phyloP scores from a whole-genome alignment of 2,329 filamentous ascomycete species.

The Paecilomyces sp. region DNA sequence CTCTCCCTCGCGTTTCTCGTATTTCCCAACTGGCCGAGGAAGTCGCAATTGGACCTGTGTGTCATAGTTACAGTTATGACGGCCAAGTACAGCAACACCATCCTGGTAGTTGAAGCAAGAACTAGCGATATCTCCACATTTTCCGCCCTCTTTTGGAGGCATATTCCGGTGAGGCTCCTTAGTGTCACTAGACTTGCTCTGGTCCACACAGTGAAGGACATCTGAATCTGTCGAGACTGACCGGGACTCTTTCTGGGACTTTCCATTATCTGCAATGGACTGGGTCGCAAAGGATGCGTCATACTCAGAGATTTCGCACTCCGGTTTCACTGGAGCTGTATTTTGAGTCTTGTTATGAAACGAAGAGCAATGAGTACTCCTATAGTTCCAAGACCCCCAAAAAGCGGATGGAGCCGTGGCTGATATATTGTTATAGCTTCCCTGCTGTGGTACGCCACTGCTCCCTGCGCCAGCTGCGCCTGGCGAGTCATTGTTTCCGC shows the following conservation, averaged over 20 bases:
- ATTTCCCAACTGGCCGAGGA: not conserved
- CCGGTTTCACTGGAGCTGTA: not conserved
- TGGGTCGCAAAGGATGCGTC: not conserved
- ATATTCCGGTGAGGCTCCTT: not conserved
- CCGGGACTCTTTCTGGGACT: not conserved
- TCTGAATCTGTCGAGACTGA: not conserved
- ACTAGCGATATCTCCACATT: not conserved
- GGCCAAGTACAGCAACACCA: not conserved
- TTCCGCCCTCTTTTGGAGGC: not conserved
- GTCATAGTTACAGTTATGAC: not conserved
- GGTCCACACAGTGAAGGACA: not conserved
- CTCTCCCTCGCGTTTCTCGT: not conserved
- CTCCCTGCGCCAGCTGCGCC: not conserved
- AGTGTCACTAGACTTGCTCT: not conserved
- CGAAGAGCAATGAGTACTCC: not conserved
- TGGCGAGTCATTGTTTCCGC: not conserved
- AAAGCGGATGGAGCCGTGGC: not conserved
- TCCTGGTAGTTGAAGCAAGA: not conserved
- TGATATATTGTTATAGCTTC: not conserved
- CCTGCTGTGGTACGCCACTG: not conserved
- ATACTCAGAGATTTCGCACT: not conserved
- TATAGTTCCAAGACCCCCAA: not conserved
- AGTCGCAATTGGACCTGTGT: not conserved
- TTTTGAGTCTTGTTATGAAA: not conserved
- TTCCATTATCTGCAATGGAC: not conserved